Base-by-base conservation (phyloP, 2,329 filamentous ascomycete species). In the Ascochyta clinopodiicola region DNA sequence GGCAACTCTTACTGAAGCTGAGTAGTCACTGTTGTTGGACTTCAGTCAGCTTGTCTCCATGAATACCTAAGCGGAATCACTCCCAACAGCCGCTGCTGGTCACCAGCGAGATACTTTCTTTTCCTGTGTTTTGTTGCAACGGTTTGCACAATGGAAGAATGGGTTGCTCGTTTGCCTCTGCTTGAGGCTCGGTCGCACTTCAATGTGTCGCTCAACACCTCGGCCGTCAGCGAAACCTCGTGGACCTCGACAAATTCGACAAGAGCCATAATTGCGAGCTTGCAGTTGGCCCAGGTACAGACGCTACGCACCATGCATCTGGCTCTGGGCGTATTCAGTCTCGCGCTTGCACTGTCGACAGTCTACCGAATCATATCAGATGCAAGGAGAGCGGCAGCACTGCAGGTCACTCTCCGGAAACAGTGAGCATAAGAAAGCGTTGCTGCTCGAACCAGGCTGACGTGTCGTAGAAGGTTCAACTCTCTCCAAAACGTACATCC, bases 81-180 rank as follows among this genome's bases (percentile, higher is more conserved):
- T 67, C 67, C 59, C 60, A 67, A 69, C 62, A 72, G 63, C 72
- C 73, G 72, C 72, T 75, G 73, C 72, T 74, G 73, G 73, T 73
- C 65, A 61, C 66, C 73, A 75, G 73, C 73, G 72, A 70, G 59
- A 63, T 60, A 57, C 57, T 59, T 64, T 63, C 59, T 54, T 70
- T 70, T 57, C 64, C 70, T 69, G 61, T 64, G 63, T 67, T 63
- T 64, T 50, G 44, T 60, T 60, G 66, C 60, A 58, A 63, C 61
- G 66, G 56, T 58, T 63, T 64, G 63, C 68, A 73, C 70, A 51
- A 75, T 75, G 72, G 73, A 71, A 71, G 67, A 56, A 75, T 75
- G 73, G 73, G 51, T 54, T 32, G 51, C 64, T 63, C 64, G 61
- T 53, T 58, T 67, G 56, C 60, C 67, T 60, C 67, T 66, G 32